phyloP scores from a whole-genome alignment of 2,329 filamentous ascomycete species.

The Monosporascus ibericus region DNA sequence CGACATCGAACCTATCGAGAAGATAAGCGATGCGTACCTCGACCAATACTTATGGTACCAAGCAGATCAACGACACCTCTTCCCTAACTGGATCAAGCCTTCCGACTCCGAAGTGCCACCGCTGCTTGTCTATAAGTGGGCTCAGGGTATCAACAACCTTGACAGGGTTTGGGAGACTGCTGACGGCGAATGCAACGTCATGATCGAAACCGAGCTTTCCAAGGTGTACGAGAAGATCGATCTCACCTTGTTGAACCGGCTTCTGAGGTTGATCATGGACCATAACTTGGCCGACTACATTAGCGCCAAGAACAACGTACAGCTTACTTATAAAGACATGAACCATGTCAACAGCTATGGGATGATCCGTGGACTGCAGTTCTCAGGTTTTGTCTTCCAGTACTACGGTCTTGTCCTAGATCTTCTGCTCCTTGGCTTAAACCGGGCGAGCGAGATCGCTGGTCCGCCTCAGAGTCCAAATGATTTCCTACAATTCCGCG shows the following conservation, averaged over 20 bases:
- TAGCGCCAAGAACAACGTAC: conserved; percentile 98
- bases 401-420: conserved; percentile 97
- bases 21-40: conserved; percentile 97
- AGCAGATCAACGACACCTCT: conserved; percentile 92
- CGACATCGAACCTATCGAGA: conserved; percentile 97
- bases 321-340: conserved; percentile 99
- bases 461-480: conserved; percentile 91
- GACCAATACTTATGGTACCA: conserved; percentile 99
- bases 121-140: conserved; percentile 95
- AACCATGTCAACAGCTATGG: conserved; percentile 99
- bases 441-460: conserved; percentile 96
- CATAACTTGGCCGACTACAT: conserved; percentile 99
- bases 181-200: conserved; percentile 94
- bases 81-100: conserved; percentile 98
- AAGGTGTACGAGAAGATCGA: conserved; percentile 99
- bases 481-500: conserved; percentile 95
- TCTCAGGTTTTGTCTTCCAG: conserved; percentile 98
- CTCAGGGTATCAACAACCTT: conserved; percentile 97
- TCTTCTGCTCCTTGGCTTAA: conserved; percentile 81
- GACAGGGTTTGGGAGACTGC: conserved; percentile 91
- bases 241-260: conserved; percentile 86
- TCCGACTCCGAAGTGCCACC: conserved; percentile 97
- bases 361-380: conserved; percentile 95
- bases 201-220: conserved; percentile 97
- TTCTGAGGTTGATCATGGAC: conserved; percentile 95